These are phyloP conservation scores for Annulohypoxylon stygium DNA, from an alignment of 495 filamentous ascomycete species.

Conservation along the genomic window DNA sequence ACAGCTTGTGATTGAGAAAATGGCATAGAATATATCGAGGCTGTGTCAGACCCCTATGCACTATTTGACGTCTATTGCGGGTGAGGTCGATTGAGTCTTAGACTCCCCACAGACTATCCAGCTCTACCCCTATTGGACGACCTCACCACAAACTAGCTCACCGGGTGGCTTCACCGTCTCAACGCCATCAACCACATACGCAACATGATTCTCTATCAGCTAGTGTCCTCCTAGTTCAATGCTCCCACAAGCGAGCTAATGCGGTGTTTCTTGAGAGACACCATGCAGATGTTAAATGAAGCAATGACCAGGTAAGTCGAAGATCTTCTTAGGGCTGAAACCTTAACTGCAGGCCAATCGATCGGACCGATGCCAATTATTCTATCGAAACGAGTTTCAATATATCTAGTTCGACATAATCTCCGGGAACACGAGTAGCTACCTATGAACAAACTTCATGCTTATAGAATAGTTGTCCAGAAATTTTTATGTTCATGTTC, in stretches of 20 bases:
- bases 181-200: slow-evolving; percentile 19
- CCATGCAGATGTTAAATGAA: slow-evolving; percentile 22
- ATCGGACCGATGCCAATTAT: slow-evolving; percentile 17
- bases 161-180: slow-evolving; percentile 15
- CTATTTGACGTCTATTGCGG: slow-evolving; percentile 7
- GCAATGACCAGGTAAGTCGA: background rate
- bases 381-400: slow-evolving; percentile 41
- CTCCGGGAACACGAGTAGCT: slow-evolving; percentile 10
- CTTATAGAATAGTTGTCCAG: slow-evolving; percentile 1
- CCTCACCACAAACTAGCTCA: background rate
- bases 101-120: background rate
- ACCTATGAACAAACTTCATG: slow-evolving; percentile 6
- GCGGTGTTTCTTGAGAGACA: slow-evolving; percentile 21
- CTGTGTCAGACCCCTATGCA: slow-evolving; percentile 21
- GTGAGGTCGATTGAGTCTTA: slow-evolving; percentile 33
- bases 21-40: background rate
- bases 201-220: background rate
- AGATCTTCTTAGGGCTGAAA: slow-evolving; percentile 30
- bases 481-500: background rate
- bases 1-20: background rate
- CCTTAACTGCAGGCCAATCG: slow-evolving; percentile 14
- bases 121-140: slow-evolving; percentile 9
- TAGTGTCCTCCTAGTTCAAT: background rate
- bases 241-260: slow-evolving; percentile 8
- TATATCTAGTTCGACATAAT: slow-evolving; percentile 28